Evolutionary conservation across 345 rosid genomes (phyloP).

Genomic region (Theobroma cacao): DNA sequence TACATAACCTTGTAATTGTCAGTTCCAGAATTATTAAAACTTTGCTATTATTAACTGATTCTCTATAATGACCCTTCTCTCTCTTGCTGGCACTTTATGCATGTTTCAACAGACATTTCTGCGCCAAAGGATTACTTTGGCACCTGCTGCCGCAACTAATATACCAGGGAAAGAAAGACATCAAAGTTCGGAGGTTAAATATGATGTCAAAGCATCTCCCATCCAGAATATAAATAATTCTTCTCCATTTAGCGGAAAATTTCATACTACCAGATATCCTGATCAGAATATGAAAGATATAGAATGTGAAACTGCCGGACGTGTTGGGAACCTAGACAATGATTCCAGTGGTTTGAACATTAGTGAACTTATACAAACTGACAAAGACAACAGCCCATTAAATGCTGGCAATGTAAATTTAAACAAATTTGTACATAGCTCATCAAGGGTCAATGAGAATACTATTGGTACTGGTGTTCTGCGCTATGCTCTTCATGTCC

Average conservation of each 20-base stretch:
- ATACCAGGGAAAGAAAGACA: slow-evolving; percentile 25
- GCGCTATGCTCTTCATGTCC: slow-evolving; percentile 91
- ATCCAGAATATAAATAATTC: slow-evolving; percentile 13
- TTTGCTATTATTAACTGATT: not conserved
- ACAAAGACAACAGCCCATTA: slow-evolving; percentile 15
- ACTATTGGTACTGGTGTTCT: slow-evolving; percentile 58
- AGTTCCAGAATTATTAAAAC: not conserved
- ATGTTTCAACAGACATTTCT: slow-evolving; percentile 63
- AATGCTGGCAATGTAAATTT: slow-evolving; percentile 17
- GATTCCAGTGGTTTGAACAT: slow-evolving; percentile 8
- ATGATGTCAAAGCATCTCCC: slow-evolving; percentile 14
- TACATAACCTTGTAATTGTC: not conserved
- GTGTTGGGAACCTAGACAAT: not conserved
- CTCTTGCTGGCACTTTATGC: not conserved
- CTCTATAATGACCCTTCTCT: not conserved
- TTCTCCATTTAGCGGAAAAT: slow-evolving; percentile 4
- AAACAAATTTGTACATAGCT: slow-evolving; percentile 24
- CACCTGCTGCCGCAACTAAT: slow-evolving; percentile 43
- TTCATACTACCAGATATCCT: not conserved
- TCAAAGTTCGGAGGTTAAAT: slow-evolving; percentile 23
- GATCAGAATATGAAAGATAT: slow-evolving; percentile 16
- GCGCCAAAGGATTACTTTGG: slow-evolving; percentile 84
- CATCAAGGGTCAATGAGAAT: slow-evolving; percentile 49
- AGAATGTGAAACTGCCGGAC: slow-evolving; percentile 20
- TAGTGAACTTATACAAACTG: not conserved